Percentiles rank a stretch among this genome's conserved stretches.
Evolutionary conservation across 2,329 filamentous ascomycete species (phyloP).

Genomic region (Fusarium setosum): DNA sequence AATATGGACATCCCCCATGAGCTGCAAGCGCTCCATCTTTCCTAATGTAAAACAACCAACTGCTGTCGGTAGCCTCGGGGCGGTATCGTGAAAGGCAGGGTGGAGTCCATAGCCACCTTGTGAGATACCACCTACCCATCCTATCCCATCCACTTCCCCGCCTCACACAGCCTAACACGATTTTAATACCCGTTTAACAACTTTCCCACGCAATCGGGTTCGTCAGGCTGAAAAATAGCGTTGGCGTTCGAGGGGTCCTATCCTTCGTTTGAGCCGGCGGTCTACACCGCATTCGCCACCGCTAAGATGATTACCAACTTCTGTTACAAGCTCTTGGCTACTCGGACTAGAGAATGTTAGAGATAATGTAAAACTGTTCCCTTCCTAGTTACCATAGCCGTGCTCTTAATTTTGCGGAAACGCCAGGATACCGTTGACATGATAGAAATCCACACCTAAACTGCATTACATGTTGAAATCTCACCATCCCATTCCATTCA

Average conservation of each 20-base stretch:
- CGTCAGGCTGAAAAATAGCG: not conserved
- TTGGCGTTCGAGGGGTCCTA: not conserved
- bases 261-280: not conserved
- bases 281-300: not conserved
- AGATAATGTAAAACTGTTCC: not conserved
- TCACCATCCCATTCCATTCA: conserved; percentile 3
- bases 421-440: not conserved
- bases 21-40: not conserved
- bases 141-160: not conserved
- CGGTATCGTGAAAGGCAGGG: not conserved
- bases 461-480: not conserved
- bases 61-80: not conserved
- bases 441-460: not conserved
- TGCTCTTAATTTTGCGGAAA: not conserved
- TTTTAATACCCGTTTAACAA: not conserved
- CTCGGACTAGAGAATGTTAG: not conserved
- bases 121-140: not conserved
- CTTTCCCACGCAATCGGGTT: not conserved
- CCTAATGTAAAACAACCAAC: not conserved
- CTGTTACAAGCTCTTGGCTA: not conserved
- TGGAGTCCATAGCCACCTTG: not conserved
- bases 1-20: not conserved
- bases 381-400: not conserved
- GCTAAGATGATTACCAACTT: not conserved
- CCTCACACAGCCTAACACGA: not conserved